phyloP scores from a whole-genome alignment of 306 rosid species.

The Bauhinia variegata region DNA sequence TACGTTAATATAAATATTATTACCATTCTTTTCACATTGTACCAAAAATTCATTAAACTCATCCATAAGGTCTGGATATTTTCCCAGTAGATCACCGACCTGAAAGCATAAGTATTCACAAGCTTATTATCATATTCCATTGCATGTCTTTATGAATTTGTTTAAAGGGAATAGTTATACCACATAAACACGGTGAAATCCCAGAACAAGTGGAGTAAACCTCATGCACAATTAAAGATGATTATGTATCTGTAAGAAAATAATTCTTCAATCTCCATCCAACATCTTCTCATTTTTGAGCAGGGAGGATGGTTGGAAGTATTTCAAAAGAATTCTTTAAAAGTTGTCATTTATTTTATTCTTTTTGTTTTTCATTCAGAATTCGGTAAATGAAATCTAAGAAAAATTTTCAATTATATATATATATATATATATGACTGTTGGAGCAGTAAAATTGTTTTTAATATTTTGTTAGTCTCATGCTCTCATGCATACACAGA shows the following conservation, averaged over 20 bases:
- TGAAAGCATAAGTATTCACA: conserved; percentile 42
- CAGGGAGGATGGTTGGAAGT: conserved; percentile 14
- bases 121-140: conserved; percentile 32
- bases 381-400: not conserved
- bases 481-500: not conserved
- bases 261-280: conserved; percentile 2
- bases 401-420: too few relatives aligned
- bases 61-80: conserved; percentile 79
- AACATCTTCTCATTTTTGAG: conserved; percentile 15
- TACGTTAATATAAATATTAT: conserved; percentile 37
- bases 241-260: conserved; percentile 13
- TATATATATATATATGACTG: too few relatives aligned
- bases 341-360: conserved; percentile 17
- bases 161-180: conserved; percentile 13
- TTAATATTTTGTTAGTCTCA: not conserved
- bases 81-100: conserved; percentile 91
- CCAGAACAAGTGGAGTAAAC: conserved; percentile 13
- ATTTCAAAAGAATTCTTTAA: conserved; percentile 10
- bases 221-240: conserved; percentile 12
- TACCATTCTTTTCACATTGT: conserved; percentile 94
- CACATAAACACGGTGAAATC: conserved; percentile 15
- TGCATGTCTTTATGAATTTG: conserved; percentile 8
- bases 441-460: conserved; percentile 15
- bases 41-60: conserved; percentile 89
- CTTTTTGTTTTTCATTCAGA: conserved; percentile 6